phyloP scores from a whole-genome alignment of 495 filamentous ascomycete genomes.

The Neurospora discreta region DNA sequence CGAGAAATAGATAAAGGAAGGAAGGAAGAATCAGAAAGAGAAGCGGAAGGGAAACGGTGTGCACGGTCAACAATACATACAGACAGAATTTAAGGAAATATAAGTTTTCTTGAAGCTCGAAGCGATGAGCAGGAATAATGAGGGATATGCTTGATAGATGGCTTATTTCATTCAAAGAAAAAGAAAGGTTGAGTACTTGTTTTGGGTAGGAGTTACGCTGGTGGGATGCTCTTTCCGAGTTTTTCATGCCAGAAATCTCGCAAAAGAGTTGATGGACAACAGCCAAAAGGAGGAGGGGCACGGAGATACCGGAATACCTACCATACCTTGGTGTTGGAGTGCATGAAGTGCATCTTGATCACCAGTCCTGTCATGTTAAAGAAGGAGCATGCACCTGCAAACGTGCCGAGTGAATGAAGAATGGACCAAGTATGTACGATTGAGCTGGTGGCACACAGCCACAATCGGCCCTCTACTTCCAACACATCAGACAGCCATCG shows the following conservation, averaged over 20 bases:
- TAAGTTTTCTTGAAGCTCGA: rapidly evolving
- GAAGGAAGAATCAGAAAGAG: not conserved
- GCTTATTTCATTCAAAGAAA: not conserved
- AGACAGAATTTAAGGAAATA: not conserved
- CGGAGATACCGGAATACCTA: not conserved
- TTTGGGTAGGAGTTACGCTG: not conserved
- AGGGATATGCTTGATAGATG: not conserved
- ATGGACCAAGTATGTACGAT: not conserved
- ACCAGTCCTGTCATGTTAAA: not conserved
- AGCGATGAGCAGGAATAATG: not conserved
- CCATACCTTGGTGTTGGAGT: not conserved
- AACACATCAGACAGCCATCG: too few relatives aligned
- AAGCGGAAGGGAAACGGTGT: not conserved
- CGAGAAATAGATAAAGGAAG: not conserved
- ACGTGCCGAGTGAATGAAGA: too few relatives aligned
- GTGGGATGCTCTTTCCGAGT: not conserved
- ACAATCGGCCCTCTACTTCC: not conserved
- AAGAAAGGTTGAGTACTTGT: not conserved
- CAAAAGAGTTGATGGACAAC: not conserved
- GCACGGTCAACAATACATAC: not conserved
- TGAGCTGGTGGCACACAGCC: not conserved
- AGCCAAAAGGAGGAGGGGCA: not conserved
- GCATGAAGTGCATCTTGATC: not conserved
- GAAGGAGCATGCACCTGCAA: too few relatives aligned
- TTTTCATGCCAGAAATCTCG: not conserved